Evolutionary conservation across 2,329 filamentous ascomycete species (phyloP), one percentile per base, ranked within the genome.

Genomic region (Fusarium miscanthi): DNA sequence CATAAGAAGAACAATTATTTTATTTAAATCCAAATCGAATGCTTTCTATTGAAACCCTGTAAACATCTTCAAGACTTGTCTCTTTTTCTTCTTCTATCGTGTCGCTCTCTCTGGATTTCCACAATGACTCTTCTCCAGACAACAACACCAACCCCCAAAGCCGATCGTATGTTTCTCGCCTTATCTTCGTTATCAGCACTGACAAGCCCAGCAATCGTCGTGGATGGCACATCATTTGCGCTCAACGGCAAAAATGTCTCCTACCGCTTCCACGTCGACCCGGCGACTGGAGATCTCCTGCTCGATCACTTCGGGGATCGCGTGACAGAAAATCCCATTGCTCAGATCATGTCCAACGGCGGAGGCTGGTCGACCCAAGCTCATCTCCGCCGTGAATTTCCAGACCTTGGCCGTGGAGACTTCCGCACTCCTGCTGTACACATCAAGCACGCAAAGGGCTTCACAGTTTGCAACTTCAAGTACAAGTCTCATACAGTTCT

Each of bases 241-340:
- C 81, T 91, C 49, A 88, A 88, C 35, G 88, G 87, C 31, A 80
- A 86, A 49, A 82, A 84, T 69, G 83, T 90, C 35, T 90, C 89
- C 2, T 91, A 92, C 74, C 87, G 88, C 46, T 91, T 92, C 77
- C 90, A 91, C 69, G 88, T 91, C 48, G 87, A 91, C 69, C 80
- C 85, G 6, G 77, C 76, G 13, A 87, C 86, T 1, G 85, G 87
- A 8, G 89, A 92, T 60, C 82, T 92, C 41, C 78, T 88, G 21
- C 85, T 87, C 1, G 89, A 91, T 72, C 89, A 91, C 75, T 92
- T 90, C 70, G 90, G 90, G 45, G 88, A 85, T 17, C 84, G 83
- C 2, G 82, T 86, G 6, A 85, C 84, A 5, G 89, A 90, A 54
- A 84, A 87, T 10, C 73, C 74, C n/a, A 59, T 87, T 4, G 83